Evolutionary conservation across 495 filamentous ascomycete genomes (phyloP).

Genomic region (Glonium stellatum): DNA sequence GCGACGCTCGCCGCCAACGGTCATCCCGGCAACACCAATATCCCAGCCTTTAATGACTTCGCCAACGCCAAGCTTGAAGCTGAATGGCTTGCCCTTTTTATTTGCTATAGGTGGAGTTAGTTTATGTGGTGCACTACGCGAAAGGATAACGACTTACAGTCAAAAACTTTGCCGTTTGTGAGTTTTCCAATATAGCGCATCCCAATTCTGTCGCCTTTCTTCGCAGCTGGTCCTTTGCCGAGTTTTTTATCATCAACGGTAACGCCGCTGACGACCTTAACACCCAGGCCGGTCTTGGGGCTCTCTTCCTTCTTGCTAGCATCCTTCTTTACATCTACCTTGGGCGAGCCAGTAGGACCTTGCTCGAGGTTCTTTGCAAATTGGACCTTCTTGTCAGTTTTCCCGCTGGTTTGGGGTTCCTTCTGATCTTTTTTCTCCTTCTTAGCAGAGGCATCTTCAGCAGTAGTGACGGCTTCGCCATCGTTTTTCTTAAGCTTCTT

Average conservation of each 20-base stretch:
- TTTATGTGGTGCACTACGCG: conserved; percentile 1
- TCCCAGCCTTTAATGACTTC: conserved; percentile 99
- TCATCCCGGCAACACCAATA: conserved; percentile 85
- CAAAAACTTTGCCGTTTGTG: conserved; percentile 84
- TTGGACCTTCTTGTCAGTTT: conserved; percentile 85
- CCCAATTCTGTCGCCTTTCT: conserved; percentile 76
- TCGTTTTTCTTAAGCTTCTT: conserved; percentile 99
- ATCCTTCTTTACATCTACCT: conserved; percentile 46
- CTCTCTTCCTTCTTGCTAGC: conserved; percentile 38
- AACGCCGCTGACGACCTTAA: conserved; percentile 77
- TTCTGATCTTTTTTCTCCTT: conserved; percentile 40
- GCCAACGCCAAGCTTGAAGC: conserved; percentile 84
- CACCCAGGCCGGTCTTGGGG: conserved; percentile 47
- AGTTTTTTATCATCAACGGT: conserved; percentile 92
- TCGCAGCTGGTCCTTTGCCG: conserved; percentile 71
- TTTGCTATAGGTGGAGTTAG: conserved; percentile 57
- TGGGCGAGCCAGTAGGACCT: conserved; percentile 64
- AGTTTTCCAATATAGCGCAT: conserved; percentile 97
- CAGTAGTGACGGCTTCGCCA: conserved; percentile 61
- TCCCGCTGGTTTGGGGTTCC: conserved; percentile 49
- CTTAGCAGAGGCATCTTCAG: conserved; percentile 50
- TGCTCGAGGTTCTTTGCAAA: conserved; percentile 98
- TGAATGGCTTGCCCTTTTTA: conserved; percentile 96
- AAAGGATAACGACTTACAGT: conserved; percentile 53
- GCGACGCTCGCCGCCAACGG: conserved; percentile 84